Evolutionary conservation across 768 basidiomycete genomes (phyloP).

Genomic region (Trametes cinnabarina): DNA sequence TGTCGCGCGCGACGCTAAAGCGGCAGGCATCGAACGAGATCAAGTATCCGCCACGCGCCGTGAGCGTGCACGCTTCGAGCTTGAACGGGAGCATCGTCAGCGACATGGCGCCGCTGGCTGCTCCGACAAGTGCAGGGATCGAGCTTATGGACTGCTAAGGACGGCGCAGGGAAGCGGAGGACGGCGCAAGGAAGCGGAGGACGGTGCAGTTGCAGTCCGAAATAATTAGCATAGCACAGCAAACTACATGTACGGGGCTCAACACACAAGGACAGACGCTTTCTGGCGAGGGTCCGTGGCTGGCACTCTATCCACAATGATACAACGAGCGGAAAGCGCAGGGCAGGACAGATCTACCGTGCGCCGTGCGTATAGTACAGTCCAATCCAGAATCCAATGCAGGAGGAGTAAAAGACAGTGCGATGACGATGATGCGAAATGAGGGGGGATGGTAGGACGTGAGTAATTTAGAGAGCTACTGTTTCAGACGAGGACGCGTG

Average conservation of each 20-base stretch:
- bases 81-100: background rate
- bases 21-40: background rate
- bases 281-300: slow-evolving; percentile 16
- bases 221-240: slow-evolving; percentile 3
- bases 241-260: background rate
- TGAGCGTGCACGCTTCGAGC: background rate
- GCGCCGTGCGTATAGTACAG: slow-evolving; percentile 10
- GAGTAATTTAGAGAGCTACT: slow-evolving; percentile 4
- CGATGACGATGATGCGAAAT: background rate
- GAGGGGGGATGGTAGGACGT: background rate
- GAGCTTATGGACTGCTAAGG: background rate
- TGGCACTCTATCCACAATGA: slow-evolving; percentile 15
- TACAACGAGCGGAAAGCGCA: slow-evolving; percentile 8
- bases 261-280: slow-evolving; percentile 2
- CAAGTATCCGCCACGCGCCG: background rate
- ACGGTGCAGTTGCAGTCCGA: no score
- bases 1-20: slow-evolving; percentile 5
- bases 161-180: background rate
- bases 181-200: background rate
- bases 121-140: background rate
- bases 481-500: slow-evolving; percentile 5
- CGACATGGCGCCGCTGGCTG: background rate
- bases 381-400: background rate
- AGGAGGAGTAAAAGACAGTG: background rate
- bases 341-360: slow-evolving; percentile 1